Evolutionary conservation across 352 stramenopile species (phyloP), one percentile per base, ranked within the genome.

Genomic region (Phytophthora rubi): DNA sequence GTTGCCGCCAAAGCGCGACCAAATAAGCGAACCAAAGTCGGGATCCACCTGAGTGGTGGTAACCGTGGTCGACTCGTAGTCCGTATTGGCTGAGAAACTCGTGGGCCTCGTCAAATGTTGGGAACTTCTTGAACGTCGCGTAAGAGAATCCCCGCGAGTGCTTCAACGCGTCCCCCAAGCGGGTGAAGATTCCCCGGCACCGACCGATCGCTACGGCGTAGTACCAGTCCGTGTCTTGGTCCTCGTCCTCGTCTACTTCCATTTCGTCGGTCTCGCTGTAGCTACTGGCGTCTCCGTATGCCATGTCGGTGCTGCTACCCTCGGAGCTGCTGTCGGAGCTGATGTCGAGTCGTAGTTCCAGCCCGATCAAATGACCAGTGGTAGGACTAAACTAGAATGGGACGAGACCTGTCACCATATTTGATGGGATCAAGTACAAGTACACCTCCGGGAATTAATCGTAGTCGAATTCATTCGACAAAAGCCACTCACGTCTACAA

Each of bases 191-290:
- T 6, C 79, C 82, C 7, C 71, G 69, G 23, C 77, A 59, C 1
- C 74, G 71, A 5, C 81, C 82, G 21, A 79, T 82, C 4, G 77
- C 79, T 10, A 90, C 78, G 2, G 82, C 82, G 55, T 88, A 87
- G 52, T 68, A 62, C 51, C 39, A 68, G 12, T 68, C 30, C 6
- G 26, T 13, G 39, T 67, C 37, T 54, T 67, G 15, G 10, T 59
- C 21, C 9, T 53, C 55, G 0, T 42, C 10, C 2, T 15, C 60
- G n/a, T 21, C 23, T 35, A 48, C 51, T 1, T 57, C 37, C 61
- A 68, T 68, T 16, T 68, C 61, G 30, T 68, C 61, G 61, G 49
- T 56, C 1, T 62, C 52, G 6, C 52, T 68, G 7, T 47, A 30
- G 6, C 6, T 26, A 15, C 16, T 56, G 2, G n/a, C 23, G 39